phyloP scores from a whole-genome alignment of 2,329 filamentous ascomycete species.

The Colletotrichum lini region DNA sequence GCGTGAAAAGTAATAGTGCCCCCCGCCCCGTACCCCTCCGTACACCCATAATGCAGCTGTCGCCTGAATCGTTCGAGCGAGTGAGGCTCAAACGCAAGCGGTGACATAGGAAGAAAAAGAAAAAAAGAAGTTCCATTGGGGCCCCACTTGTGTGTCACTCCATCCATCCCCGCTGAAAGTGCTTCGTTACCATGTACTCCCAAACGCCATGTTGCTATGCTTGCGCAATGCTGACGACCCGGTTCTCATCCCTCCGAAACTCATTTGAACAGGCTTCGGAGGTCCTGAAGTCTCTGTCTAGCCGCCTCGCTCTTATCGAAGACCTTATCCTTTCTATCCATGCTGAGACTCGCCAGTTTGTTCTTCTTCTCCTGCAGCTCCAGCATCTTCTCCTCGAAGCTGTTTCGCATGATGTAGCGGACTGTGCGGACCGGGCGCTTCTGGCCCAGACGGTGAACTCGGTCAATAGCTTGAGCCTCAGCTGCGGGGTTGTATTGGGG shows the following conservation, averaged over 20 bases:
- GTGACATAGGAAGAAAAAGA: not conserved
- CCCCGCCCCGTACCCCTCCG: slow-evolving; percentile 11
- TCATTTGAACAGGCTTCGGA: slow-evolving; percentile 72
- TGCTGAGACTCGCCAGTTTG: slow-evolving; percentile 87
- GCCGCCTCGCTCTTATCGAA: slow-evolving; percentile 68
- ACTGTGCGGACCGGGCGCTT: slow-evolving; percentile 89
- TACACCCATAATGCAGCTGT: slow-evolving; percentile 27
- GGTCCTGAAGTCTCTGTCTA: slow-evolving; percentile 73
- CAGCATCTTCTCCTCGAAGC: slow-evolving; percentile 95
- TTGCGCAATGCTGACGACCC: slow-evolving; percentile 2
- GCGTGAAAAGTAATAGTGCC: slow-evolving; percentile 33
- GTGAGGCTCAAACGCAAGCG: slow-evolving; percentile 9
- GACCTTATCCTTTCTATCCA: slow-evolving; percentile 74
- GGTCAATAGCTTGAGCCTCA: slow-evolving; percentile 94
- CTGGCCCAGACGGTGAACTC: slow-evolving; percentile 92
- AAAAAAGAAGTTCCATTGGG: slow-evolving; percentile 15
- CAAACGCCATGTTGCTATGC: slow-evolving; percentile 31
- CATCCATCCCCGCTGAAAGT: not conserved
- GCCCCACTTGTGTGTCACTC: not conserved
- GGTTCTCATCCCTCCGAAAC: not conserved
- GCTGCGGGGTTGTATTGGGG: slow-evolving; percentile 97
- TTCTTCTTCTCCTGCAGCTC: slow-evolving; percentile 93
- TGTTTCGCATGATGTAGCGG: slow-evolving; percentile 89
- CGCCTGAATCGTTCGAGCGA: not conserved
- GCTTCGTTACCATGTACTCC: slow-evolving; percentile 20